Conservation (phyloP, 2,329 filamentous ascomycete species). For the Fusarium lateritium region DNA sequence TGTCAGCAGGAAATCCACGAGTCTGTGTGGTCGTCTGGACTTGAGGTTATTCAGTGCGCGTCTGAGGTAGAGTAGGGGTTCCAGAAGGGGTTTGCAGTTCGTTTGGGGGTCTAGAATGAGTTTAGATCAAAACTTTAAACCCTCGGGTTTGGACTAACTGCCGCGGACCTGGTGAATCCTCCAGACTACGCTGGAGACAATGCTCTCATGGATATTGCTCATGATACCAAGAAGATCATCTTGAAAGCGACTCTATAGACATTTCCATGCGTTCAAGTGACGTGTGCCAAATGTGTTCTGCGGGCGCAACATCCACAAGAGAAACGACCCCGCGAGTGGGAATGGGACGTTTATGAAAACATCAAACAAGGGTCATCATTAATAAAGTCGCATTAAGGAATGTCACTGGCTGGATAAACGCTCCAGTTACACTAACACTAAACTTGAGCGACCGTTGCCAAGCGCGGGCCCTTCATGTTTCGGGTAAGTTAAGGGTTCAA, state of each 20-base stretch:
- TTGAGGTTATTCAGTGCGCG: not conserved
- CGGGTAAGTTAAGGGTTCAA: not conserved
- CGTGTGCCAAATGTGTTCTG: not conserved
- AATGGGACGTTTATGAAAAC: not conserved
- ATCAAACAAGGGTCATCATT: not conserved
- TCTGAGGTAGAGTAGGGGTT: not conserved
- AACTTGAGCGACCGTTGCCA: conserved; percentile 24
- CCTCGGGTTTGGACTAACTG: not conserved
- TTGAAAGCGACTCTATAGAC: not conserved
- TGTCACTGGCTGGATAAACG: conserved; percentile 12
- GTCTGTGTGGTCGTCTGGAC: not conserved
- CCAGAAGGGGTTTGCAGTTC: not conserved
- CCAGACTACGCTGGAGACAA: not conserved
- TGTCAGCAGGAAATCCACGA: not conserved
- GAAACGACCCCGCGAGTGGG: not conserved
- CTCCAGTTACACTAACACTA: conserved; percentile 8
- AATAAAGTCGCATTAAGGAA: not conserved
- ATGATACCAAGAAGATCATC: not conserved
- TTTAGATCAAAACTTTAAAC: not conserved
- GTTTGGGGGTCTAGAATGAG: not conserved
- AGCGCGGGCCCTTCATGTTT: not conserved
- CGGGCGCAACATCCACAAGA: conserved; percentile 2
- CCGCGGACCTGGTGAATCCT: not conserved
- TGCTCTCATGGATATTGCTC: not conserved
- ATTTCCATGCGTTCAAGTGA: not conserved